Conservation (phyloP, 192 early-diverging fungal genomes). For the Gamsiella multidivaricata region DNA sequence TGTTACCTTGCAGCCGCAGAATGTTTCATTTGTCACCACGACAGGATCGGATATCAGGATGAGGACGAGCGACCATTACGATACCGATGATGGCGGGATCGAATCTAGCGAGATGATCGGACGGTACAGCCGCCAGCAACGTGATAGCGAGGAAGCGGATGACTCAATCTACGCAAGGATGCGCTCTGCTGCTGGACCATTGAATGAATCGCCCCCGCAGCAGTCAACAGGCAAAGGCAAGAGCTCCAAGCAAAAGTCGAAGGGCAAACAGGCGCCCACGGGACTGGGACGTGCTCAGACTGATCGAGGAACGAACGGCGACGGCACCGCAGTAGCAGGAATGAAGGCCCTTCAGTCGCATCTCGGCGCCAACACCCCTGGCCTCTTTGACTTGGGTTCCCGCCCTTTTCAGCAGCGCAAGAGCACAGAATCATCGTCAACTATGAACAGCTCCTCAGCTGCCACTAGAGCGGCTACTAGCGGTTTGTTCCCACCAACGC, state of each 20-base stretch:
- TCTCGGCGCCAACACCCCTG: slow-evolving; percentile 10
- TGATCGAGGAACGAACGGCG: slow-evolving; percentile 17
- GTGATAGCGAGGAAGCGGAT: slow-evolving; percentile 30
- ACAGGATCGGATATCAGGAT: background rate
- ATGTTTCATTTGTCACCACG: slow-evolving; percentile 9
- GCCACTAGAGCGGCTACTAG: slow-evolving; percentile 14
- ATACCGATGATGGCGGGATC: slow-evolving; percentile 40
- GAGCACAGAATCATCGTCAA: slow-evolving; percentile 25
- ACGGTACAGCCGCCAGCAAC: slow-evolving; percentile 20
- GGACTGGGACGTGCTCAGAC: slow-evolving; percentile 27
- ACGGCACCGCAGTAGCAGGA: background rate
- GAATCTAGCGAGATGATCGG: slow-evolving; percentile 42
- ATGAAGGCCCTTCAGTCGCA: background rate
- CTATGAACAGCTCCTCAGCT: slow-evolving; percentile 1
- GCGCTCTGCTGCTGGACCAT: too few relatives aligned
- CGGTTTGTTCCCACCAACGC: slow-evolving; percentile 23
- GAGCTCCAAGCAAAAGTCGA: slow-evolving; percentile 7
- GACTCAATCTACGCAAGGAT: slow-evolving; percentile 5
- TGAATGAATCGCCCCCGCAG: too few relatives aligned
- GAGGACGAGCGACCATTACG: slow-evolving; percentile 18
- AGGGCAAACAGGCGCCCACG: background rate
- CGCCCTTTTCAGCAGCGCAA: background rate
- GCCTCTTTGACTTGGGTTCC: slow-evolving; percentile 1
- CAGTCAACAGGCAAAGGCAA: slow-evolving; percentile 19
- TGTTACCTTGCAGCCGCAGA: slow-evolving; percentile 13